phyloP scores from a whole-genome alignment of 2,329 filamentous ascomycete species.

The Myriosclerotinia duriaeana region DNA sequence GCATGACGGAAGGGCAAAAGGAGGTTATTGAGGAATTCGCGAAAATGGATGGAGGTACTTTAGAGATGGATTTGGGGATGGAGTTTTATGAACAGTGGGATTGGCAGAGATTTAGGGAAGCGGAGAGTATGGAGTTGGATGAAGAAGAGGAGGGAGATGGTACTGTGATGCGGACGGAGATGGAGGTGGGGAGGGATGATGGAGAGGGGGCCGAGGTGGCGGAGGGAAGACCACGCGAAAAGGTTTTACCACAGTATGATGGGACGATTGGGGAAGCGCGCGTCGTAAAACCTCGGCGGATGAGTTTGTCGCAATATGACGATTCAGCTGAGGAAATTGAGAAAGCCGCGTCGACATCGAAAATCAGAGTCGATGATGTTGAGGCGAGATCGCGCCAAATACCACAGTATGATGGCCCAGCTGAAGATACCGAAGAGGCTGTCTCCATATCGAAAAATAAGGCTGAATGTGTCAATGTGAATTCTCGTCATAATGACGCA shows the following conservation, averaged over 20 bases:
- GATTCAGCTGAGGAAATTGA: not conserved
- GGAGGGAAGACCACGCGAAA: too few species aligned
- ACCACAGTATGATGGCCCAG: not conserved
- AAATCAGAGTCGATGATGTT: not conserved
- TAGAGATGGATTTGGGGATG: conserved; percentile 10
- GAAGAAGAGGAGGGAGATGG: not conserved
- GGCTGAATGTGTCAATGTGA: not conserved
- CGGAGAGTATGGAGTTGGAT: conserved; percentile 7
- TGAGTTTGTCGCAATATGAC: not conserved
- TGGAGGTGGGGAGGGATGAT: not conserved
- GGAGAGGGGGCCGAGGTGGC: not conserved
- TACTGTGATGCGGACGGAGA: not conserved
- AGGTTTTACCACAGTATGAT: not conserved
- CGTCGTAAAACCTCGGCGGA: not conserved
- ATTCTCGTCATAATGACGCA: not conserved
- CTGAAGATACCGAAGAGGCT: not conserved
- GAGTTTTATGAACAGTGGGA: conserved; percentile 13
- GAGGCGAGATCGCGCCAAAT: not conserved
- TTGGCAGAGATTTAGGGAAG: conserved; percentile 14
- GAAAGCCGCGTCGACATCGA: not conserved
- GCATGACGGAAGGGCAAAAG: not conserved
- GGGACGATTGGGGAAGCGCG: not conserved
- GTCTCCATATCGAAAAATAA: not conserved
- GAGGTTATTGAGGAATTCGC: not conserved
- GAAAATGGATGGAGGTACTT: not conserved